These are phyloP conservation scores for Peziza echinospora DNA, from an alignment of 495 filamentous ascomycete species.

Conservation along the genomic window DNA sequence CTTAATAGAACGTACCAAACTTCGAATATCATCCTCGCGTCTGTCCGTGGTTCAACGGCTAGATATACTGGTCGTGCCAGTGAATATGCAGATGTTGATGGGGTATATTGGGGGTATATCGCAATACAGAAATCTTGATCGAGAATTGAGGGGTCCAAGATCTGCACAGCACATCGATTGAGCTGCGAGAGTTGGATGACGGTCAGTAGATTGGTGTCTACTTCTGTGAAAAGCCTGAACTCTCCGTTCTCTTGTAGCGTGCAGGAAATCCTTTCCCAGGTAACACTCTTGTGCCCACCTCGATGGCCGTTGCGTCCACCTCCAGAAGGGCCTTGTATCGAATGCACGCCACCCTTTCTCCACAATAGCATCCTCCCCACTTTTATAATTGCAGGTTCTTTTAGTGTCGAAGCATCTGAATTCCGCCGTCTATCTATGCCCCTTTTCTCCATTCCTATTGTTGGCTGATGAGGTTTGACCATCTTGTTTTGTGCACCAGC, in stretches of 20 bases:
- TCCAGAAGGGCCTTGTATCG: slow-evolving; percentile 22
- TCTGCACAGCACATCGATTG: slow-evolving; percentile 70
- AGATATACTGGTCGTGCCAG: slow-evolving; percentile 61
- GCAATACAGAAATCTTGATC: slow-evolving; percentile 89
- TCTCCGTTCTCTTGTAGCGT: slow-evolving; percentile 88
- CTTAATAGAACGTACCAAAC: slow-evolving; percentile 90
- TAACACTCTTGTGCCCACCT: slow-evolving; percentile 28
- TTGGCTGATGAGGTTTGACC: slow-evolving; percentile 31
- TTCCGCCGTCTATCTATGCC: slow-evolving; percentile 32
- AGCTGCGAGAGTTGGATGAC: slow-evolving; percentile 78
- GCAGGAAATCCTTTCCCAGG: slow-evolving; percentile 78
- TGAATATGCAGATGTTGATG: slow-evolving; percentile 36
- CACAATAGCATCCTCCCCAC: slow-evolving; percentile 84
- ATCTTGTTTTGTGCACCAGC: slow-evolving; percentile 51
- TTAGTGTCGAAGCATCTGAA: slow-evolving; percentile 39
- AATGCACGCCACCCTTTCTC: slow-evolving; percentile 41
- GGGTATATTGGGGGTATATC: slow-evolving; percentile 68
- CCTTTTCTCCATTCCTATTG: slow-evolving; percentile 12
- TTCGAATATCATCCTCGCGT: slow-evolving; percentile 74
- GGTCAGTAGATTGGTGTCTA: slow-evolving; percentile 54
- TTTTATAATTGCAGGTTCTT: slow-evolving; percentile 82
- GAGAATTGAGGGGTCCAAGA: slow-evolving; percentile 73
- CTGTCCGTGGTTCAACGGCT: slow-evolving; percentile 36
- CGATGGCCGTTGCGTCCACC: slow-evolving; percentile 29
- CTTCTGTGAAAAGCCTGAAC: slow-evolving; percentile 72